Evolutionary conservation across 2,329 filamentous ascomycete genomes (phyloP), one percentile per base, ranked within the genome.

Genomic region (Penicillium oxalicum): DNA sequence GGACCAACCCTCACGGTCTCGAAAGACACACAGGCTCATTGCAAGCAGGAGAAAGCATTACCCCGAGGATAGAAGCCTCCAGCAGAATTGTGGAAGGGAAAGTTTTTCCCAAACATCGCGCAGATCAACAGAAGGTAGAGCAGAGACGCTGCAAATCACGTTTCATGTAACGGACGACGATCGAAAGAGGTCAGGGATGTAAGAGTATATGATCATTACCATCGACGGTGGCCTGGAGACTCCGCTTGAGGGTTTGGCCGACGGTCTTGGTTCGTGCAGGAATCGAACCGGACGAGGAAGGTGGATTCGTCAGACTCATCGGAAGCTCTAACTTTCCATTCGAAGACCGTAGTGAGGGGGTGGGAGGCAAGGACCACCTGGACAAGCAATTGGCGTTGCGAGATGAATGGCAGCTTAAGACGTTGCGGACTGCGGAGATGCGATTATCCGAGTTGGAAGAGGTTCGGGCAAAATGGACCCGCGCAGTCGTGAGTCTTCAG

Each of bases 301-400:
- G 68, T 51, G 65, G 68, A 61, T 71, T 70, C 46, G 69, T 71
- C 62, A 70, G 61, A 64, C 68, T 72, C 70, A 72, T 72, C 58
- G 53, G 53, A 41, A 32, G 7, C 46, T 40, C 45, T 50, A 26
- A 55, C 45, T 52, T 26, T 33, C 38, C 50, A 49, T 48, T 46
- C 26, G 45, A 28, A 35, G 9, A 6, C 13, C 39, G 34, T 26
- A 41, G 38, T 40, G 50, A 25, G 24, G 35, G 35, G 45, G 33
- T 29, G 8, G 40, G 28, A 42, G 27, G 29, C 26, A 37, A 42
- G 35, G 41, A 41, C 41, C 41, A 37, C 41, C 29, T 9, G 12
- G 18, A 44, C 24, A 43, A n/a, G 47, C 36, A 37, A 34, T 28
- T 44, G 27, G 13, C 28, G 34, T 44, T 13, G 36, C 11, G 36